Evolutionary conservation across 306 rosid species (phyloP).

Genomic region (Malus orientalis): DNA sequence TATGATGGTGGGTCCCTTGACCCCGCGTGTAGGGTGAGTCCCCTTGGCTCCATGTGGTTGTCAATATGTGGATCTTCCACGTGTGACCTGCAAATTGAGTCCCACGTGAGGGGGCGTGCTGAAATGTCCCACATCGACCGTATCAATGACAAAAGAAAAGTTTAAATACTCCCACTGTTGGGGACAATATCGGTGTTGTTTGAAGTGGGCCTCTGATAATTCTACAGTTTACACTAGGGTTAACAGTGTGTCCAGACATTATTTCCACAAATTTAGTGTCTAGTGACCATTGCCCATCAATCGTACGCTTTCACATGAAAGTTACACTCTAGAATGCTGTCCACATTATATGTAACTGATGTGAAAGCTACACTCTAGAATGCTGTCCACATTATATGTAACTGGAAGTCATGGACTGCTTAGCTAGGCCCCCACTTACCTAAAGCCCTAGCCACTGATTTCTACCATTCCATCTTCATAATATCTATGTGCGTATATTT

Average conservation of each 20-base stretch:
- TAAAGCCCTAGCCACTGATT: neutral
- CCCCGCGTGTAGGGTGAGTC: too few species aligned
- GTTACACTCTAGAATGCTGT: constrained; percentile 10
- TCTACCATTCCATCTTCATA: neutral
- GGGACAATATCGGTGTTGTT: too few species aligned
- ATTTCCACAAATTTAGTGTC: neutral
- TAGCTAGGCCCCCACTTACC: constrained; percentile 11
- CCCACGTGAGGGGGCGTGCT: too few species aligned
- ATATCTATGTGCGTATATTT: neutral
- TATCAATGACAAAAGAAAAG: too few species aligned
- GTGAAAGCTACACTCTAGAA: constrained; percentile 13
- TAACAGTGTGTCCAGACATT: neutral
- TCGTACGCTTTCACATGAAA: constrained; percentile 13
- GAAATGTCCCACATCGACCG: too few species aligned
- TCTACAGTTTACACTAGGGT: neutral
- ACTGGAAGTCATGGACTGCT: neutral
- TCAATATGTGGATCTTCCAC: too few species aligned
- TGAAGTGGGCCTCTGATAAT: too few species aligned
- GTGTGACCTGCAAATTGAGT: too few species aligned
- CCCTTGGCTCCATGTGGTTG: too few species aligned
- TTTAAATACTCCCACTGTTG: too few species aligned
- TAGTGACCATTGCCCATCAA: constrained; percentile 1
- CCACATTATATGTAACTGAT: neutral
- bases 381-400: neutral
- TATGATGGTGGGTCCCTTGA: too few species aligned